These are phyloP conservation scores for Pseudoscleropodium purum DNA, from an alignment of 225 moss, liverwort and hornwort genomes.

Conservation along the genomic window DNA sequence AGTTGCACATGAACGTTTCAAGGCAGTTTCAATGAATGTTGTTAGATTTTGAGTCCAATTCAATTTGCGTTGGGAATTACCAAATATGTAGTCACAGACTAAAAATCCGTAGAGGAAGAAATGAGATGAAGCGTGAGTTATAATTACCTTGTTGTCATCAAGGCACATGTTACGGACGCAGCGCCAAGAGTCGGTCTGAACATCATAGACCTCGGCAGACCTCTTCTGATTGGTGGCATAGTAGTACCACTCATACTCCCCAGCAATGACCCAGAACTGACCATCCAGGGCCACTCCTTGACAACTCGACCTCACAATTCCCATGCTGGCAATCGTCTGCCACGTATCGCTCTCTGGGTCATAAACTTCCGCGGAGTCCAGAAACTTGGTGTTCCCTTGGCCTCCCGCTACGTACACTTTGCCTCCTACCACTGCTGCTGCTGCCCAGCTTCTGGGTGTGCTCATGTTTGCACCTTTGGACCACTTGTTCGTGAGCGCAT, in stretches of 20 bases:
- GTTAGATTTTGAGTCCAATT: background rate
- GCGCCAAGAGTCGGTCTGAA: constrained; percentile 39
- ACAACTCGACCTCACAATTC: constrained; percentile 38
- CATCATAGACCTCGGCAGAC: constrained; percentile 53
- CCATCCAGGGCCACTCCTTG: constrained; percentile 42
- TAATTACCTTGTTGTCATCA: constrained; percentile 52
- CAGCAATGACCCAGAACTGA: constrained; percentile 64
- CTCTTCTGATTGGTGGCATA: constrained; percentile 33
- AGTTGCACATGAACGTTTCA: background rate
- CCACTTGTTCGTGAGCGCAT: constrained; percentile 53
- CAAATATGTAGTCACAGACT: background rate
- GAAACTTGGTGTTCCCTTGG: constrained; percentile 36
- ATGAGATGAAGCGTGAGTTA: background rate
- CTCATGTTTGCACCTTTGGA: constrained; percentile 38
- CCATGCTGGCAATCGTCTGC: constrained; percentile 31
- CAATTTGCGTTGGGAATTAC: background rate
- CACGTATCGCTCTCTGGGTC: constrained; percentile 35
- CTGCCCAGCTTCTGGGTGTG: constrained; percentile 57
- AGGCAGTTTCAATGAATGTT: background rate
- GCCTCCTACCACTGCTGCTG: constrained; percentile 41
- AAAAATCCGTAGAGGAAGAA: background rate
- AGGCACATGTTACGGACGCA: constrained; percentile 50
- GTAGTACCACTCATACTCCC: constrained; percentile 44
- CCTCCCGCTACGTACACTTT: constrained; percentile 64
- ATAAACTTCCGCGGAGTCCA: constrained; percentile 52